Evolutionary conservation across 495 filamentous ascomycete genomes (phyloP).

Genomic region (Penicillium odoratum): DNA sequence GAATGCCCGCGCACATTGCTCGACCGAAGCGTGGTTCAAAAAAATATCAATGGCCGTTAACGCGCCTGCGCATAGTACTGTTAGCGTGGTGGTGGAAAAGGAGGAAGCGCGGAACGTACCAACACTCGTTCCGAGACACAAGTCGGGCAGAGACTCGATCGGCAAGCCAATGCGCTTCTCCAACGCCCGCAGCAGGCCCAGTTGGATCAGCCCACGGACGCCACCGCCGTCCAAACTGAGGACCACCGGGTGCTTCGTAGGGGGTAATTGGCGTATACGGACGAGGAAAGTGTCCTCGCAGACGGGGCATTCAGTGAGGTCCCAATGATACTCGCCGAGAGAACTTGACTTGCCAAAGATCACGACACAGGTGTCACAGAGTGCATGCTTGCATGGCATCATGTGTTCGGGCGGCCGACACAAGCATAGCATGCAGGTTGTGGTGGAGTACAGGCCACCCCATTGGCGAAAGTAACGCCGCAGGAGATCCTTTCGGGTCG

Average conservation of each 20-base stretch:
- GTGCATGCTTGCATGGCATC: constrained; percentile 31
- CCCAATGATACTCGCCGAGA: constrained; percentile 18
- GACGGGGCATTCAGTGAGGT: constrained; percentile 26
- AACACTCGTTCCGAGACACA: constrained; percentile 51
- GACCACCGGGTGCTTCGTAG: constrained; percentile 49
- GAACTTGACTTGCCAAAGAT: constrained; percentile 21
- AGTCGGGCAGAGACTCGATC: constrained; percentile 48
- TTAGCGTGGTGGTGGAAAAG: neutral
- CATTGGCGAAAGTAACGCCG: neutral
- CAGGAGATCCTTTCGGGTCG: neutral
- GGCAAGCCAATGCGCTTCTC: constrained; percentile 43
- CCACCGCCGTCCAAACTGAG: constrained; percentile 61
- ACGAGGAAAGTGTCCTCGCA: constrained; percentile 39
- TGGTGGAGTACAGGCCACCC: constrained; percentile 13
- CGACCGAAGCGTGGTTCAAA: constrained; percentile 20
- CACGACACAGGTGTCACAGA: constrained; percentile 32
- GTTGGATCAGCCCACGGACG: constrained; percentile 48
- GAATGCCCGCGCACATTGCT: neutral
- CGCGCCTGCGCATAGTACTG: neutral
- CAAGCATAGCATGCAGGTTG: constrained; percentile 30
- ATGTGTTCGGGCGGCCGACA: constrained; percentile 27
- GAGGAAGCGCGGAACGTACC: constrained; percentile 33
- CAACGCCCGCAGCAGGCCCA: constrained; percentile 45
- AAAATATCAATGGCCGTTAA: constrained; percentile 2
- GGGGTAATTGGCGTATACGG: constrained; percentile 29